A percentile compares a stretch with the other conserved stretches of the same genome.
phyloP scores from a whole-genome alignment of 805 yeast genomes.

The Pichia exigua region DNA sequence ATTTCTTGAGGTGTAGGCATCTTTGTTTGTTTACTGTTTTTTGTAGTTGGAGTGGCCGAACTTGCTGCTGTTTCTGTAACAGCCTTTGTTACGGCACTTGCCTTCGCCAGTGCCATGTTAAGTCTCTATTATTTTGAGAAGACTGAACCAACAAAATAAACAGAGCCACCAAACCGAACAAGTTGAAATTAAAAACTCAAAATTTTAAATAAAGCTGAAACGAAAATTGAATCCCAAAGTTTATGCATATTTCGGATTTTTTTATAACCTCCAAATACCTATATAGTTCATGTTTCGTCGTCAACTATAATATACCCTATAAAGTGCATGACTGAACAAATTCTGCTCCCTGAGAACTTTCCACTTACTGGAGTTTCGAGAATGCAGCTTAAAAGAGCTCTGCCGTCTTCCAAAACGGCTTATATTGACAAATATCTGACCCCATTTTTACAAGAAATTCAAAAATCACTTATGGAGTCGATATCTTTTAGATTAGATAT shows the following conservation, averaged over 20 bases:
- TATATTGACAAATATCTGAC: conserved; percentile 3
- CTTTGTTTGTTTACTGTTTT: conserved; percentile 4
- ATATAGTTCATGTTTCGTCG: too few species aligned
- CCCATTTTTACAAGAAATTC: neutral
- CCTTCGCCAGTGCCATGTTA: neutral
- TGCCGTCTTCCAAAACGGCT: conserved; percentile 3
- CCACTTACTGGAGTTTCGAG: conserved; percentile 16
- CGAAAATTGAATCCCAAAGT: too few species aligned
- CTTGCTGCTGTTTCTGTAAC: neutral
- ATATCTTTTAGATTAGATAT: conserved; percentile 12
- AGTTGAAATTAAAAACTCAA: neutral
- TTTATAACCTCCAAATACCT: too few species aligned
- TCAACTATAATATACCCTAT: neutral
- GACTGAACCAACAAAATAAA: neutral
- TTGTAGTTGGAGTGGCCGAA: neutral
- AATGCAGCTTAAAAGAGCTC: conserved; percentile 2
- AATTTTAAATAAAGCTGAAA: too few species aligned
- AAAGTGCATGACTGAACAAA: neutral
- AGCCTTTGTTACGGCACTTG: neutral
- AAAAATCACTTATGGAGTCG: conserved; percentile 9
- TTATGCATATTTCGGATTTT: neutral
- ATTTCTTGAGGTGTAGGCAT: conserved; percentile 26
- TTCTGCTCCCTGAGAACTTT: conserved; percentile 17
- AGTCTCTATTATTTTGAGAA: neutral
- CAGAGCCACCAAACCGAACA: neutral